These are phyloP conservation scores for Digitaria exilis DNA, from an alignment of 202 grass and related monocot species.

Conservation along the genomic window DNA sequence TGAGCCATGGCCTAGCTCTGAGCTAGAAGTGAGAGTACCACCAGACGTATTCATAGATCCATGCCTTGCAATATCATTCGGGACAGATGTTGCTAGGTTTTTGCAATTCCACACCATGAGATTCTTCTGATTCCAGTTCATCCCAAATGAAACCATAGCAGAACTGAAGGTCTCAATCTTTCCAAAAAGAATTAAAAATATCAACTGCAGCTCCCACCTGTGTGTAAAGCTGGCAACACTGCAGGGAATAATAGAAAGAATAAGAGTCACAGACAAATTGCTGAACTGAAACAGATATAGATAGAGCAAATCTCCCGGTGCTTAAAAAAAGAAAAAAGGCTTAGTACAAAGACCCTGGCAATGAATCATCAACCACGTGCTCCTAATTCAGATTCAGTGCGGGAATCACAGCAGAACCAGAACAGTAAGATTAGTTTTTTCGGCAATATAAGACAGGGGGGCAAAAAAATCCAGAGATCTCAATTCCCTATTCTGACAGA, in stretches of 20 bases:
- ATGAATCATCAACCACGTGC: not conserved
- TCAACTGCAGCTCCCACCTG: constrained; percentile 1
- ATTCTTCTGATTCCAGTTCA: constrained; percentile 47
- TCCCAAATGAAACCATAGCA: constrained; percentile 17
- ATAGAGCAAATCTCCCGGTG: not conserved
- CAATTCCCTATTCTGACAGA: not conserved
- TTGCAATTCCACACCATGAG: constrained; percentile 47
- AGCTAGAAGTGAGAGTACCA: constrained; percentile 36
- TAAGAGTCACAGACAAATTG: not conserved
- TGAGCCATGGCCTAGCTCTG: constrained; percentile 36
- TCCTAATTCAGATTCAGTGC: not conserved
- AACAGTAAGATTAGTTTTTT: too few relatives aligned
- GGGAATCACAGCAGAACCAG: not conserved
- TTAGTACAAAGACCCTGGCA: not conserved
- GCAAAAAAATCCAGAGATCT: constrained; percentile 22
- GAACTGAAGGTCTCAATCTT: not conserved
- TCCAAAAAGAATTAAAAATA: constrained; percentile 11
- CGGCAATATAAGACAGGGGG: not conserved
- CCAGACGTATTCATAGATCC: constrained; percentile 22
- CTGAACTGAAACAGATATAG: not conserved
- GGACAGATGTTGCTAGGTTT: not conserved
- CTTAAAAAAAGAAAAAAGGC: not conserved
- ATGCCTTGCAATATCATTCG: not conserved
- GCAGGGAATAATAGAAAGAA: not conserved
- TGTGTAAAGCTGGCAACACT: not conserved